Evolutionary conservation across 345 rosid species (phyloP).

Genomic region (Rhodamnia rubescens): DNA sequence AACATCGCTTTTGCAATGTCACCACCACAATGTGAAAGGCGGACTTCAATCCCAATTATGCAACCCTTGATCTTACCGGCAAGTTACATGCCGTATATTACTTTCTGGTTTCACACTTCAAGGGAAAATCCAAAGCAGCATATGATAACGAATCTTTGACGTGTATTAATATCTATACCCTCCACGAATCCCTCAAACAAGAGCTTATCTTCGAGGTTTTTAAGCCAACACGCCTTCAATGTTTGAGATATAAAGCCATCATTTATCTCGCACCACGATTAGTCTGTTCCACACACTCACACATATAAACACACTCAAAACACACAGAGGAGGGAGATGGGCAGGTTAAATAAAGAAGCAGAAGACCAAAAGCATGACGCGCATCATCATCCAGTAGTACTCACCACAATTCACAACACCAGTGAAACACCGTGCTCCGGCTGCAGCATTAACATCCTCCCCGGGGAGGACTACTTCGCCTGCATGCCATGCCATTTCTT

Average conservation of each 20-base stretch:
- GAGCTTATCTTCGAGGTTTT: neutral
- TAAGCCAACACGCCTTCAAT: neutral
- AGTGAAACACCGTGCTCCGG: neutral
- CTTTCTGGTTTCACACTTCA: neutral
- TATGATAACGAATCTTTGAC: neutral
- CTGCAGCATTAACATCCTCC: neutral
- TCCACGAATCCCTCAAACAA: neutral
- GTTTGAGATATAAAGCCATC: neutral
- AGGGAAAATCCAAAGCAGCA: neutral
- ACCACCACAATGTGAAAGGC: neutral
- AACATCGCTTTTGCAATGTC: neutral
- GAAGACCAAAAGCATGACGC: neutral
- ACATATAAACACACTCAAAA: neutral
- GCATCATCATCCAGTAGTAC: slow-evolving; percentile 1
- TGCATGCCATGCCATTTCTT: neutral
- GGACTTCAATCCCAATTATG: neutral
- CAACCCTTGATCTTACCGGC: neutral
- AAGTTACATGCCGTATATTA: neutral
- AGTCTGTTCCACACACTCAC: neutral
- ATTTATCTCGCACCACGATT: neutral
- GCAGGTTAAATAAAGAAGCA: neutral
- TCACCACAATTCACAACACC: neutral
- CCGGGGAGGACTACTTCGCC: neutral
- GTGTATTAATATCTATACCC: neutral
- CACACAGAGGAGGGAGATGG: neutral